Conservation (phyloP, 2,329 filamentous ascomycete species). For the Ophiostoma quercus region DNA sequence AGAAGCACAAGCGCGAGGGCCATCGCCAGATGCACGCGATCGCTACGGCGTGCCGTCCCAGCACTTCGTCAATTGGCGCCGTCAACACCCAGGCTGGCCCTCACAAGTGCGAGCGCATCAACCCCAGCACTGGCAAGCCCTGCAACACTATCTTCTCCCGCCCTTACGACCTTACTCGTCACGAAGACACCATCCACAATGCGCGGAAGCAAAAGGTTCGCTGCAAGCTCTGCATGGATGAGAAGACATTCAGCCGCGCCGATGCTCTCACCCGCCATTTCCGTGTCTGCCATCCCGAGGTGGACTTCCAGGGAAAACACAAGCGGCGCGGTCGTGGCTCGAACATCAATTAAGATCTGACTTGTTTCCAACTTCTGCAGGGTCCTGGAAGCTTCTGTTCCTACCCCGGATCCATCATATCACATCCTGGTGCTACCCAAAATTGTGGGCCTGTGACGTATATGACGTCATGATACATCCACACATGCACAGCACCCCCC, state of each 20-base stretch:
- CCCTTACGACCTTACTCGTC: conserved; percentile 91
- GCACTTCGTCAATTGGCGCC: conserved; percentile 46
- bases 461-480: neutral
- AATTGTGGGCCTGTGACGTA: neutral
- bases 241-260: conserved; percentile 94
- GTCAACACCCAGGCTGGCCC: conserved; percentile 88
- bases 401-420: neutral
- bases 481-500: neutral
- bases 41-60: conserved; percentile 36
- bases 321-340: conserved; percentile 33
- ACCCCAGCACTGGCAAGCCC: conserved; percentile 89
- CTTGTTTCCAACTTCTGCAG: neutral
- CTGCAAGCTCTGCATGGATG: conserved; percentile 87
- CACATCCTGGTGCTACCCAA: neutral
- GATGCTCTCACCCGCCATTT: conserved; percentile 93
- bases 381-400: conserved; percentile 1
- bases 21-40: conserved; percentile 68
- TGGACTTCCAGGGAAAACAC: conserved; percentile 69
- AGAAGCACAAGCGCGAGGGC: conserved; percentile 92
- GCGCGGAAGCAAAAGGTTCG: conserved; percentile 89
- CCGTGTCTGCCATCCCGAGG: conserved; percentile 85
- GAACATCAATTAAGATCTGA: neutral
- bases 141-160: conserved; percentile 93
- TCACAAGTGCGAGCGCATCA: conserved; percentile 87
- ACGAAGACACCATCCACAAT: conserved; percentile 98